Percentiles rank a stretch among this genome's conserved stretches.
phyloP scores from a whole-genome alignment of 2,329 filamentous ascomycete species.

The Pseudovirgaria hyperparasitica region DNA sequence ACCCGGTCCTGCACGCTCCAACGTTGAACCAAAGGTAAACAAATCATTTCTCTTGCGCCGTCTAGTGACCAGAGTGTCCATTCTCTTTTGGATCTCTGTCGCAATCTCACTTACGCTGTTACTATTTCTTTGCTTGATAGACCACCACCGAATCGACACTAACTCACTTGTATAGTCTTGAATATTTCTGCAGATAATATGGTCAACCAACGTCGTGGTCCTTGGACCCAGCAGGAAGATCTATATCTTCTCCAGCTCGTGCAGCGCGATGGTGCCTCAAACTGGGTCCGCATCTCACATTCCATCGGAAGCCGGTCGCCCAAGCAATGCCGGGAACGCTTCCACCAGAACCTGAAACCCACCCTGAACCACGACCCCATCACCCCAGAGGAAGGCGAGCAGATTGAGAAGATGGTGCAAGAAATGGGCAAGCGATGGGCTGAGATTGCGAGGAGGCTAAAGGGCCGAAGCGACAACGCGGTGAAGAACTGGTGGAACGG shows the following conservation, averaged over 20 bases:
- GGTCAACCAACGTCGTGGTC: conserved; percentile 56
- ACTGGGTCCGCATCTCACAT: conserved; percentile 81
- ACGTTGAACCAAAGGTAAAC: neutral
- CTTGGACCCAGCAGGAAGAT: conserved; percentile 74
- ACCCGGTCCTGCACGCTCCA: too few species aligned
- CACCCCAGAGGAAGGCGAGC: conserved; percentile 57
- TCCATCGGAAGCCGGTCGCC: conserved; percentile 66
- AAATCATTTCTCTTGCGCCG: neutral
- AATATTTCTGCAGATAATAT: conserved; percentile 16
- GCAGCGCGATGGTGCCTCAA: conserved; percentile 57
- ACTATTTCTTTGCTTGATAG: conserved; percentile 2
- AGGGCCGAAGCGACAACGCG: conserved; percentile 82
- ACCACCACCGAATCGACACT: too few species aligned
- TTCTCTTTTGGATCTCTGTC: neutral
- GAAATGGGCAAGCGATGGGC: conserved; percentile 84
- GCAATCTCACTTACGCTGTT: neutral
- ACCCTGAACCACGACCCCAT: conserved; percentile 70
- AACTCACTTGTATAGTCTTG: neutral
- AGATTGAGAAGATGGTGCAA: conserved; percentile 66
- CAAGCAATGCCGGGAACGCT: conserved; percentile 91
- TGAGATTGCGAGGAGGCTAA: conserved; percentile 71
- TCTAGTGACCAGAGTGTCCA: neutral
- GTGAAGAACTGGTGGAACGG: conserved; percentile 99
- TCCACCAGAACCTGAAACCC: conserved; percentile 83
- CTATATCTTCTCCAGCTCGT: conserved; percentile 57